phyloP scores from a whole-genome alignment of 805 yeast species.

The Yarrowia divulgata region DNA sequence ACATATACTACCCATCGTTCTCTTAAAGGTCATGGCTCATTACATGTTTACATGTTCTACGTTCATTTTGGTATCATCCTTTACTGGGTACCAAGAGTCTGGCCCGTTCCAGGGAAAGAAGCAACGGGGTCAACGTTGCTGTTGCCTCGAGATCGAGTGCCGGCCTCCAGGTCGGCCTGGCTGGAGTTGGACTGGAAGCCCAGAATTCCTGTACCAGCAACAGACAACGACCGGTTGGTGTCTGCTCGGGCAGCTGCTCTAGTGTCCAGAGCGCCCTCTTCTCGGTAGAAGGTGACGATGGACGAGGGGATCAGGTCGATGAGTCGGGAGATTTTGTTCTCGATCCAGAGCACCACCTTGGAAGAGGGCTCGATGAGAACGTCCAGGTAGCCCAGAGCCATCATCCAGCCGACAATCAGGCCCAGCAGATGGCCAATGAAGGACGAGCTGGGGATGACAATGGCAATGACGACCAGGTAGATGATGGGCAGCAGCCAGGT shows the following conservation, averaged over 20 bases:
- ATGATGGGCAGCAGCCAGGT: conserved; percentile 66
- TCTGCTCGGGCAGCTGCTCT: conserved; percentile 23
- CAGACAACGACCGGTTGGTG: conserved; percentile 14
- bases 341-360: conserved; percentile 66
- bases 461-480: conserved; percentile 57
- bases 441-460: conserved; percentile 70
- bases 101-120: conserved; percentile 27
- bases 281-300: conserved; percentile 40
- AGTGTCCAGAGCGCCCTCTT: conserved; percentile 26
- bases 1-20: neutral
- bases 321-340: conserved; percentile 57
- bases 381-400: conserved; percentile 63
- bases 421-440: conserved; percentile 79
- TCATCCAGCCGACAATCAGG: conserved; percentile 65
- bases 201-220: neutral
- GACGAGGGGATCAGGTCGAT: conserved; percentile 62
- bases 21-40: conserved; percentile 24
- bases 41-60: conserved; percentile 32
- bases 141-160: conserved; percentile 25
- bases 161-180: conserved; percentile 26
- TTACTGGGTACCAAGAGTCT: conserved; percentile 29
- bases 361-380: conserved; percentile 67
- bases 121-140: conserved; percentile 11
- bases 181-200: conserved; percentile 23
- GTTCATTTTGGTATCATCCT: conserved; percentile 16